Evolutionary conservation across 2,329 filamentous ascomycete genomes (phyloP), one percentile per base, ranked within the genome.

Genomic region (Rhynchosporium secalis): DNA sequence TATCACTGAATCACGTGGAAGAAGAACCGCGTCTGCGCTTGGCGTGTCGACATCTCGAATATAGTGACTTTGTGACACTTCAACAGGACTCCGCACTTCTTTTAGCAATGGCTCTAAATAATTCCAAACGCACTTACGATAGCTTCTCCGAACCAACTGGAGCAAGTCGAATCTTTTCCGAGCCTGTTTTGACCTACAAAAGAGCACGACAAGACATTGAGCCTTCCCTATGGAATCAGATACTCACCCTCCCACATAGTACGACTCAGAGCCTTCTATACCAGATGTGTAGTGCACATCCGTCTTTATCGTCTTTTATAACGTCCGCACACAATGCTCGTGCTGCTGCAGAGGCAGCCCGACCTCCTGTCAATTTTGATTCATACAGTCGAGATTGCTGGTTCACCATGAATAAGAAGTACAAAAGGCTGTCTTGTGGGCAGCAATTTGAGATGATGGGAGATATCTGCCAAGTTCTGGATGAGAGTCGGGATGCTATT

Each of bases 321-420:
- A 47, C 54, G 29, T 45, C 56, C n/a, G 58, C 60, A 12, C 62
- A 62, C 29, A 15, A 57, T 15, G 56, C 48, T 3, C 57, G 52
- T 12, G 40, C 62, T 36, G 63, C 58, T 33, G 52, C 62, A 26
- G 45, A 58, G 15, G 60, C 60, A 26, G 63, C 61, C 5, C 43
- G 38, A 31, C 61, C 61, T 5, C 55, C 62, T 1, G 31, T 63
- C n/a, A 61, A 62, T 29, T 65, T 66, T 46, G 61, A 65, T 45
- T n/a, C 15, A 13, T 65, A 62, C n/a, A 63, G 58, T 13, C 43
- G 54, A 36, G 45, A 56, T 29, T 65, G 65, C 49, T 64, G 60
- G 65, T 56, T 61, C 20, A 58, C 57, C 4, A 49, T 66, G 28
- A 62, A 66, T 38, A 61, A 54, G 15, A 56, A 58, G 36, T 64